Evolutionary conservation across 495 filamentous ascomycete species (phyloP).

Genomic region (Terfezia claveryi): DNA sequence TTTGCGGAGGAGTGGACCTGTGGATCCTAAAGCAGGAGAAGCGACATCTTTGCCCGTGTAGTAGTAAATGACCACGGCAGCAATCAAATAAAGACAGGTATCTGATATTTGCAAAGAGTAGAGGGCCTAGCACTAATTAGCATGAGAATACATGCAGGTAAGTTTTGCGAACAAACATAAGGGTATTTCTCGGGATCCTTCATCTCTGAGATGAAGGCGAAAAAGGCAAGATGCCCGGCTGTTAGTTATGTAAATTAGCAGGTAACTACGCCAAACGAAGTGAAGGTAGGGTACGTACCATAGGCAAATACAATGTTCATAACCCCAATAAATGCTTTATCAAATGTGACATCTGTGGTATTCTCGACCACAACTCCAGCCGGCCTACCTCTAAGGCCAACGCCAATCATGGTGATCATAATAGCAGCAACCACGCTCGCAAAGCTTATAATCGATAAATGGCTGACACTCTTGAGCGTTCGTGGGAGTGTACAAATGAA

Average conservation of each 20-base stretch:
- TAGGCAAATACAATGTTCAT: conserved; percentile 59
- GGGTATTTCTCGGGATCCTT: conserved; percentile 41
- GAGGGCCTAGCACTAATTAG: conserved; percentile 26
- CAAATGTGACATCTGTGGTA: conserved; percentile 11
- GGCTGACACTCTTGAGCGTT: conserved; percentile 36
- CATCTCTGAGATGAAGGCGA: conserved; percentile 61
- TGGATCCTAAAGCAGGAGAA: conserved; percentile 47
- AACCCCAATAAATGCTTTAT: conserved; percentile 37
- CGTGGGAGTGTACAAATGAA: conserved; percentile 41
- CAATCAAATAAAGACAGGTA: conserved; percentile 43
- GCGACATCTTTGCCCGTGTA: conserved; percentile 47
- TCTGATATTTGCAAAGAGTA: conserved; percentile 41
- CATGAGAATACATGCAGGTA: neutral
- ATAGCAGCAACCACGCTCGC: conserved; percentile 40
- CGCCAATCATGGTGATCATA: conserved; percentile 43
- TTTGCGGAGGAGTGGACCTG: conserved; percentile 38
- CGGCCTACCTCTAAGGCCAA: conserved; percentile 8
- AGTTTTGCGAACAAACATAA: conserved; percentile 21
- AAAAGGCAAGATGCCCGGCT: conserved; percentile 50
- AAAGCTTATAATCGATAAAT: conserved; percentile 41
- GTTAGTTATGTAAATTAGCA: conserved; percentile 1
- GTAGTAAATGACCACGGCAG: conserved; percentile 47
- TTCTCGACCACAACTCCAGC: conserved; percentile 6
- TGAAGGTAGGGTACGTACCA: conserved; percentile 16
- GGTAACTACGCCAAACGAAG: neutral